Base-by-base conservation (phyloP, 1,284 basidiomycete genomes). In the Agaricales sp. region DNA sequence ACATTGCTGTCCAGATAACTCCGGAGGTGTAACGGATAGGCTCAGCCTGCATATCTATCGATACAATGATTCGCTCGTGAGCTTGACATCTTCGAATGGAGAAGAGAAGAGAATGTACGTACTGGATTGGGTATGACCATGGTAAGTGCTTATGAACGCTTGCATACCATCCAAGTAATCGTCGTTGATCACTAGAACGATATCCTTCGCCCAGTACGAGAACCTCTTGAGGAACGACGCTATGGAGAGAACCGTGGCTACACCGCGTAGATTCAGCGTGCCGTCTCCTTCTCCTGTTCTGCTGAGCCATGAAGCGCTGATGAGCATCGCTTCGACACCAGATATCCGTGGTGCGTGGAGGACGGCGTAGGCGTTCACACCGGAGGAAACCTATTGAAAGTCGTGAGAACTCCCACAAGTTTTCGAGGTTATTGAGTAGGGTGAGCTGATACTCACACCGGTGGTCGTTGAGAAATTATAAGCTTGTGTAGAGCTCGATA, bases 1-100 rank as follows among this genome's bases (percentile, higher is more conserved):
- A 89, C 30, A 99, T 68, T 3, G 91, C 92, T 2, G 90, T 95
- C 96, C 96, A 99, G 43, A 97, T 87, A 2, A 92, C 84, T 1
- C 87, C 87, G 2, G 88, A 88, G 1, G 77, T 66, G 25, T 87
- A 59, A 18, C 67, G 63, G 26, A 96, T 67, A 3, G 72, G 67
- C 44, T 88, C 80, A 0, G 77, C 74, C n/a, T 68, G 55, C 3
- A 92, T 67, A 59, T 86, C 89, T 91, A 50, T 39, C n/a, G n/a
- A n/a, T n/a, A n/a, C n/a, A n/a, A n/a, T n/a, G n/a, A n/a, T n/a
- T n/a, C n/a, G n/a, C n/a, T n/a, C n/a, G n/a, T n/a, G n/a, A n/a
- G n/a, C n/a, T n/a, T 16, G 39, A 12, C 20, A 19, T 30, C 14
- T 23, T 6, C 30, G 51, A 37, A 16, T n/a, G 18, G 22, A 20